Percentiles rank a stretch among this genome's conserved stretches.
These are phyloP conservation scores for Fagus crenata DNA, from an alignment of 306 rosid species.

Conservation along the genomic window DNA sequence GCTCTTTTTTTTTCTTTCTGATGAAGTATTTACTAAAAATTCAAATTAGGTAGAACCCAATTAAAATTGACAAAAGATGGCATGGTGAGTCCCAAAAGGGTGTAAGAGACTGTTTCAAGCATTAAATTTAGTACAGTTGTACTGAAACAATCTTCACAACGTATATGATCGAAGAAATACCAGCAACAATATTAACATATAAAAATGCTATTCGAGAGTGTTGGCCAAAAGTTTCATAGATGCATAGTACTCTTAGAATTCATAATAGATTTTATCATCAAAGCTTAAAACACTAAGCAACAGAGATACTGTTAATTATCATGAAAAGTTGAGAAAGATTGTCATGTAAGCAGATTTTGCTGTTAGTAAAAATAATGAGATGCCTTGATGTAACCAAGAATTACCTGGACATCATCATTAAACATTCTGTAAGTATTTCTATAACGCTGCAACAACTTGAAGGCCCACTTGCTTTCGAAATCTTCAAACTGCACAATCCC, in stretches of 20 bases:
- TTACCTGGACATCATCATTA: constrained; percentile 98
- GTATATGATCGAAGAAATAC: background rate
- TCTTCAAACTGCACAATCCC: constrained; percentile 81
- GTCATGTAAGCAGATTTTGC: background rate
- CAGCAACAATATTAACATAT: background rate
- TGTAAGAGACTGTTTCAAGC: background rate
- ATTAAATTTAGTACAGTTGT: background rate
- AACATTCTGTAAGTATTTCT: constrained; percentile 92
- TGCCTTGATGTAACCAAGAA: constrained; percentile 4
- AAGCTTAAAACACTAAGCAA: background rate
- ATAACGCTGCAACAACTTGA: constrained; percentile 90
- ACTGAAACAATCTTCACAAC: background rate
- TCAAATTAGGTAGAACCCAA: background rate
- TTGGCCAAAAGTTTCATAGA: background rate
- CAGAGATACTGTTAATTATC: background rate
- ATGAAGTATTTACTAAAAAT: background rate
- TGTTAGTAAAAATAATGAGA: constrained; percentile 5
- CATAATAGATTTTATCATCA: background rate
- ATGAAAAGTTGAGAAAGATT: background rate
- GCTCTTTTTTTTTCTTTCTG: background rate
- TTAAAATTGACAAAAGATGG: background rate
- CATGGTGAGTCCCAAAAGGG: background rate
- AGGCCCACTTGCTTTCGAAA: constrained; percentile 99
- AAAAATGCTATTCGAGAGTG: background rate
- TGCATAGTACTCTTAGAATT: background rate